A percentile compares a stretch with the other conserved stretches of the same genome.
Conservation (phyloP, 192 early-diverging fungal genomes). For the Umbelopsis isabellina region DNA sequence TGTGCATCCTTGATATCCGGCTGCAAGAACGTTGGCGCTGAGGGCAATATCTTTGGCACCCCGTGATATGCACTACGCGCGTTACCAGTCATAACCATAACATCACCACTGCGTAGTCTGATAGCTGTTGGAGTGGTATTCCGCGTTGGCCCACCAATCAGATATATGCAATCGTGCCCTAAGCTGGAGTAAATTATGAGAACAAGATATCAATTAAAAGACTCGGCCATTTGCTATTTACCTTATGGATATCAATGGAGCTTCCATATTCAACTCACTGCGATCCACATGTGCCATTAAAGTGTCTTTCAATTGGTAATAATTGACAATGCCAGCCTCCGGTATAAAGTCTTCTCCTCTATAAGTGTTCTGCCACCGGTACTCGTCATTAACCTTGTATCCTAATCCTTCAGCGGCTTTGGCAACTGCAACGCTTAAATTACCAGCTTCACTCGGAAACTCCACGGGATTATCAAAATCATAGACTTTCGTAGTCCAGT, state of each 20-base stretch:
- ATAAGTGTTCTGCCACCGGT: constrained; percentile 57
- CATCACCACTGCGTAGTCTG: constrained; percentile 83
- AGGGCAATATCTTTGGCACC: neutral
- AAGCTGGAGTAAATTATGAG: constrained; percentile 48
- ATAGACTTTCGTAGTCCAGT: constrained; percentile 84
- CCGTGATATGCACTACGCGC: constrained; percentile 80
- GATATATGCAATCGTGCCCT: constrained; percentile 77
- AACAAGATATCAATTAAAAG: neutral
- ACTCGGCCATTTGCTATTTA: constrained; percentile 32
- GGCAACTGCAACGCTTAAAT: constrained; percentile 69
- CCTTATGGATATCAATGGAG: constrained; percentile 83
- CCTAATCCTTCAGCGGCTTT: constrained; percentile 56
- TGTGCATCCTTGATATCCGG: constrained; percentile 6
- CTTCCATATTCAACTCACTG: constrained; percentile 84
- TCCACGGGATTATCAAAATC: constrained; percentile 65
- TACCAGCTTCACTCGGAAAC: constrained; percentile 69
- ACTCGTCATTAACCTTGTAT: constrained; percentile 11
- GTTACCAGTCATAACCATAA: constrained; percentile 84
- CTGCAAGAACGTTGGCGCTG: neutral
- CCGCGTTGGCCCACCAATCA: constrained; percentile 76
- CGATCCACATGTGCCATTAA: constrained; percentile 94
- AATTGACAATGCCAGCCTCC: constrained; percentile 95
- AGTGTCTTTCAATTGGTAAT: constrained; percentile 80
- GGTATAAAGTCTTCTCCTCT: constrained; percentile 58
- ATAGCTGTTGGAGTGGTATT: constrained; percentile 74